Evolutionary conservation across 441 rosid genomes (phyloP), one percentile per base, ranked within the genome.

Genomic region (Gossypium gossypioides): DNA sequence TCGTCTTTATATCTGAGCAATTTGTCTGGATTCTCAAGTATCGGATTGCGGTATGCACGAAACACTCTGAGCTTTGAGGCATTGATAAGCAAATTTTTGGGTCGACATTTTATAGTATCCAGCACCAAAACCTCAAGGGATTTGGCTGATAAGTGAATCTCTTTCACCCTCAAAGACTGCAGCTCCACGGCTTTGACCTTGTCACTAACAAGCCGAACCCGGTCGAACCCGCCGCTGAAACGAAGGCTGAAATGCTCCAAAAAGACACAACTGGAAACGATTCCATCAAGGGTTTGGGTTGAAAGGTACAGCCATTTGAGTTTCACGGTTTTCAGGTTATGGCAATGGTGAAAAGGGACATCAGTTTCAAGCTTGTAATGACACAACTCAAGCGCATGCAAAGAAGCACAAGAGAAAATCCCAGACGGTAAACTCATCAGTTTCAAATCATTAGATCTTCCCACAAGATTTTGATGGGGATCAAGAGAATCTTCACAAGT

Each of bases 301-400:
- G n/a, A 1, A 13, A 71, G 55, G 3, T n/a, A 15, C 13, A 42
- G 3, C 10, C 44, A 3, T 4, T 57, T 9, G 3, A 71, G 44
- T 25, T 71, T 59, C 25, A 71, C 19, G 67, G 67, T 71, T 42
- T 50, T 18, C 2, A 71, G 16, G 19, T 71, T 71, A 6, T 24
- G 21, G n/a, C 27, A 58, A 8, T 62, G 56, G 3, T 10, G 1
- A 44, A 71, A 59, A 12, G 67, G 10, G 6, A 25, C 29, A 22
- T 8, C n/a, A 8, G 3, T 58, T 55, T 58, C 66, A 16, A 71
- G 42, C 40, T 42, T 15, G 74, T 71, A 71, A n/a, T 44, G 4
- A 34, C 3, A 54, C 72, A 69, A 8, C 61, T 69, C 72, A 54
- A 69, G 72, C 5, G 29, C 50, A 29, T 16, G 46, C 50, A 69